Conservation (phyloP, 768 basidiomycete species). For the Nevesoporus exiguus region DNA sequence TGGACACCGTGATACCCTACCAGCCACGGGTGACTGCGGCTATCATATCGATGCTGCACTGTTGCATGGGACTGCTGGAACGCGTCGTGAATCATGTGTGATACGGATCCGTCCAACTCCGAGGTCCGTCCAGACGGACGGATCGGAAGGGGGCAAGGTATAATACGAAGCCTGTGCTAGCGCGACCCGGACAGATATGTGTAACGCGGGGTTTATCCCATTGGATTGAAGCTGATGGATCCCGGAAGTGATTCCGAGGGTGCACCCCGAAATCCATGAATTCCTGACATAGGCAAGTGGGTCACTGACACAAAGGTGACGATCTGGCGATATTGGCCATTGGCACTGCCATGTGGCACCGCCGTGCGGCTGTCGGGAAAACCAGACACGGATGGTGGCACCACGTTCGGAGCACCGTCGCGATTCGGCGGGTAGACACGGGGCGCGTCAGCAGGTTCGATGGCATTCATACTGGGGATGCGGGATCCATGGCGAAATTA, state of each 20-base stretch:
- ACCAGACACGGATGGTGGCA: not conserved
- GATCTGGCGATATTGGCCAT: constrained; percentile 11
- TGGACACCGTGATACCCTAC: not conserved
- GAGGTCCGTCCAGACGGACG: constrained; percentile 4
- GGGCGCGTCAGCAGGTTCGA: not conserved
- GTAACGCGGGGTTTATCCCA: constrained; percentile 12
- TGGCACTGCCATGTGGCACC: not conserved
- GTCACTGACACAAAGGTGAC: not conserved
- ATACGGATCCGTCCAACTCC: constrained; percentile 11
- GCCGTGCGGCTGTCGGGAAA: not conserved
- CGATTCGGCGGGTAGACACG: constrained; percentile 15
- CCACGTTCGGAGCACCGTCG: constrained; percentile 10
- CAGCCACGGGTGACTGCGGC: not conserved
- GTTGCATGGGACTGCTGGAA: not conserved
- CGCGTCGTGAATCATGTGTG: not conserved
- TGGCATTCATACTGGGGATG: not conserved
- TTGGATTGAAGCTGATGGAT: constrained; percentile 1
- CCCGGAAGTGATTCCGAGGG: constrained; percentile 5
- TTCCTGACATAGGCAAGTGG: not conserved
- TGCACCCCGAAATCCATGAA: constrained; percentile 8
- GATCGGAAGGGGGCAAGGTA: not conserved
- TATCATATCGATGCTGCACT: constrained; percentile 1
- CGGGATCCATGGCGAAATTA: not conserved
- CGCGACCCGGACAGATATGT: not conserved
- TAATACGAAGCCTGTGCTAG: not conserved